Percentiles rank a stretch among this genome's conserved stretches.
phyloP scores from a whole-genome alignment of 1,284 basidiomycete genomes.

The Porogramme epimiltina region DNA sequence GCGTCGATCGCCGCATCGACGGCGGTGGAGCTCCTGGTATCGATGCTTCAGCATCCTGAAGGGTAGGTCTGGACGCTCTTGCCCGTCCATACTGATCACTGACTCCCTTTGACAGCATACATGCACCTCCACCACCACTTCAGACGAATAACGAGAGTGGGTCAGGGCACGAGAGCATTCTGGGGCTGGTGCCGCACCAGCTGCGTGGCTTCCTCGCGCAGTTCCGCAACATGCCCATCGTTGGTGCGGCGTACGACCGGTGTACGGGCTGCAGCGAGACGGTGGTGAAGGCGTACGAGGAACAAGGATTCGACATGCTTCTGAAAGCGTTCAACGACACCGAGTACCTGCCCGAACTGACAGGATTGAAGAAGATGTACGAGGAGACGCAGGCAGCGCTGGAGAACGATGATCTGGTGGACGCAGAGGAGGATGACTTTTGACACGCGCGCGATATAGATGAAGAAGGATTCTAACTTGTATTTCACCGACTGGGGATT shows the following conservation, averaged over 20 bases:
- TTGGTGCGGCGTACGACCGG: slow-evolving; percentile 83
- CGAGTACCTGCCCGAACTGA: slow-evolving; percentile 80
- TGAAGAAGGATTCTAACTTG: background rate
- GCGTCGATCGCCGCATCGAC: slow-evolving; percentile 91
- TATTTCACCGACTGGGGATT: too few species aligned
- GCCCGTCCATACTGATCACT: background rate
- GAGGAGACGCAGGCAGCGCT: slow-evolving; percentile 78
- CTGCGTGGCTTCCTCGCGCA: slow-evolving; percentile 87
- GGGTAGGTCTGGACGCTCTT: slow-evolving; percentile 58
- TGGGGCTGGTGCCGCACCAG: slow-evolving; percentile 93
- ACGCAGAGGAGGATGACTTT: slow-evolving; percentile 51
- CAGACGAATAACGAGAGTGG: slow-evolving; percentile 36
- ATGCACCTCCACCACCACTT: slow-evolving; percentile 67
- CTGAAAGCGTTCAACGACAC: slow-evolving; percentile 84
- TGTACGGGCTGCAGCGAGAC: slow-evolving; percentile 91
- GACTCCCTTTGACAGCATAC: slow-evolving; percentile 44
- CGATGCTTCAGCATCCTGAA: slow-evolving; percentile 86
- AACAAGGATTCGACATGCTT: slow-evolving; percentile 79
- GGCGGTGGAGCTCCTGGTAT: slow-evolving; percentile 91
- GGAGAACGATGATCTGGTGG: slow-evolving; percentile 78
- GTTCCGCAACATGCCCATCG: slow-evolving; percentile 83
- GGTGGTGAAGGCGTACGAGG: slow-evolving; percentile 72
- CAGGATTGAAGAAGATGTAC: slow-evolving; percentile 85
- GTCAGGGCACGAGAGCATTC: slow-evolving; percentile 49
- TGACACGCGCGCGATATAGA: slow-evolving; percentile 1